A percentile compares a stretch with the other conserved stretches of the same genome.
Conservation (phyloP, 2,329 filamentous ascomycete genomes). For the Colletotrichum costaricense region DNA sequence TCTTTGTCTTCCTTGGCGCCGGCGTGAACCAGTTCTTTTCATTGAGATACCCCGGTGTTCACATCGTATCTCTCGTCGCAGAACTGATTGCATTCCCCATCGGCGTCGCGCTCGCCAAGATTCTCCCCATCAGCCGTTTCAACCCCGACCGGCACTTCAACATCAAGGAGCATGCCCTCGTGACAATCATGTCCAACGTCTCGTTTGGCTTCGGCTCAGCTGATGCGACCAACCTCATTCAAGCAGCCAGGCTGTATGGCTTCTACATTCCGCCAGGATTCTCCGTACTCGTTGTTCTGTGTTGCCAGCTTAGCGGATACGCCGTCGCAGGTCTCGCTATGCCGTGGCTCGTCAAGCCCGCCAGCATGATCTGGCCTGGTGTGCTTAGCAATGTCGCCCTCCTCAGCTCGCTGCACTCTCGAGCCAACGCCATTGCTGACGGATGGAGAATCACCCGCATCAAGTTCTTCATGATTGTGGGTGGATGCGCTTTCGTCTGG, state of each 20-base stretch:
- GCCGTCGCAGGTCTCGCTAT: conserved; percentile 55
- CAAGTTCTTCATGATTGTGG: conserved; percentile 53
- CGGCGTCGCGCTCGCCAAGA: conserved; percentile 51
- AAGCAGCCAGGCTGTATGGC: conserved; percentile 50
- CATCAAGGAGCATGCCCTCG: conserved; percentile 60
- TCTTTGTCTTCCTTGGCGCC: conserved; percentile 41
- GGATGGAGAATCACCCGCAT: conserved; percentile 50
- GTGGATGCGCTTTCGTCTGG: conserved; percentile 55
- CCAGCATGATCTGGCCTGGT: conserved; percentile 59
- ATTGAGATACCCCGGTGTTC: conserved; percentile 52
- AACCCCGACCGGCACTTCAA: conserved; percentile 56
- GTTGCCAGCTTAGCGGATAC: conserved; percentile 62
- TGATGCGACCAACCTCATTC: conserved; percentile 52
- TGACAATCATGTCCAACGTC: conserved; percentile 62
- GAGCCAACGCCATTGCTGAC: conserved; percentile 36
- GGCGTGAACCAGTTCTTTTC: conserved; percentile 53
- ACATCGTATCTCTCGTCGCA: conserved; percentile 50
- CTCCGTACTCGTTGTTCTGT: conserved; percentile 52
- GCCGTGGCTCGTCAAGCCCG: conserved; percentile 56
- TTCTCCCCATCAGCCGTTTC: conserved; percentile 52
- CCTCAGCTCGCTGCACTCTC: conserved; percentile 52
- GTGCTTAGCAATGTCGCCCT: conserved; percentile 56
- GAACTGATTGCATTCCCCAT: conserved; percentile 53
- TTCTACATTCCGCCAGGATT: conserved; percentile 49
- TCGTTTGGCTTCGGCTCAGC: conserved; percentile 50